Evolutionary conservation across 2,329 filamentous ascomycete species (phyloP).

Genomic region (Hortaea sp.): DNA sequence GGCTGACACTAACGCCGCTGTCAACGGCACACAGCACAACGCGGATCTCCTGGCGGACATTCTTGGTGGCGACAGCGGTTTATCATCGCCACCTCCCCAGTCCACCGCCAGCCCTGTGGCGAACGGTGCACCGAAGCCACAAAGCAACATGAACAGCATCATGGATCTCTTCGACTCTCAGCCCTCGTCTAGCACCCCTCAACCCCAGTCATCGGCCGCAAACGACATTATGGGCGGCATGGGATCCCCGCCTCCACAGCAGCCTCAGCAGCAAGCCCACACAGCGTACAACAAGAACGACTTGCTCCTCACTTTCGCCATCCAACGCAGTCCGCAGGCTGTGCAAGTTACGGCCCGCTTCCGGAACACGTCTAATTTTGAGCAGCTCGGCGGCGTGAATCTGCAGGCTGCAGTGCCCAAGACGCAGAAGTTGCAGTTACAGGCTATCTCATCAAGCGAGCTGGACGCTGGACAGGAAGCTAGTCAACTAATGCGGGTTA

Average conservation of each 20-base stretch:
- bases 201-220: slow-evolving; percentile 21
- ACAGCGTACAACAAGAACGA: slow-evolving; percentile 81
- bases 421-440: slow-evolving; percentile 84
- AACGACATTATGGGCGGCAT: slow-evolving; percentile 35
- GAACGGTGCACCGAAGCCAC: slow-evolving; percentile 14
- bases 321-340: slow-evolving; percentile 71
- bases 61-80: slow-evolving; percentile 57
- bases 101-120: slow-evolving; percentile 16
- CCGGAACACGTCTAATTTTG: slow-evolving; percentile 54
- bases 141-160: slow-evolving; percentile 49
- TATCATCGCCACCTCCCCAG: slow-evolving; percentile 36
- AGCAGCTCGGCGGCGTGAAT: slow-evolving; percentile 61
- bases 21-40: slow-evolving; percentile 54
- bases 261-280: slow-evolving; percentile 41
- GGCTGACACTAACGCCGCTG: slow-evolving; percentile 42
- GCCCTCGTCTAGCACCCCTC: slow-evolving; percentile 18
- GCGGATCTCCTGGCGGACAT: slow-evolving; percentile 87
- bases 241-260: slow-evolving; percentile 39
- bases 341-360: slow-evolving; percentile 80
- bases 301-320: slow-evolving; percentile 66
- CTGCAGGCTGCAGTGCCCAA: slow-evolving; percentile 94
- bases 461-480: slow-evolving; percentile 70
- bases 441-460: slow-evolving; percentile 76
- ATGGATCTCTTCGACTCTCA: slow-evolving; percentile 74
- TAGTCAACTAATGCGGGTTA: slow-evolving; percentile 82